phyloP scores from a whole-genome alignment of 2,329 filamentous ascomycete species.

The Leptosphaerulina australis region DNA sequence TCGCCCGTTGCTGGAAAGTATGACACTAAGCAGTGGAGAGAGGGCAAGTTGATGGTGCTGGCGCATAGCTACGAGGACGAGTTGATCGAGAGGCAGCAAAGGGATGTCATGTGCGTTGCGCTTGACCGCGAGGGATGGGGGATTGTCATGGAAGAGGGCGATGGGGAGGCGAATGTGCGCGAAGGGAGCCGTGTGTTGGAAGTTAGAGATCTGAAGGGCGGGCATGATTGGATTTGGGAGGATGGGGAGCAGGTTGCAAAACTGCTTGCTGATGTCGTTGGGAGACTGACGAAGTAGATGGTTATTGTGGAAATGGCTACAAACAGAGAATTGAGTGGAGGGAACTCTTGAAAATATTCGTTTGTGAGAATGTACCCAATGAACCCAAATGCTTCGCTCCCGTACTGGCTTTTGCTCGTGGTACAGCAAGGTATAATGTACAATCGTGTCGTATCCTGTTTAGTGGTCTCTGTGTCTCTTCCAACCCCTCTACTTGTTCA shows the following conservation, averaged over 20 bases:
- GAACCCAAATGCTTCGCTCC: conserved; percentile 29
- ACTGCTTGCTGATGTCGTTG: conserved; percentile 41
- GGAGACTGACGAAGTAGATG: conserved; percentile 16
- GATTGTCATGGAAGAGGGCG: conserved; percentile 35
- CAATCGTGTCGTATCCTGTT: conserved; percentile 24
- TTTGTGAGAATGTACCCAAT: conserved; percentile 28
- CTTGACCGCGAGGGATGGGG: conserved; percentile 54
- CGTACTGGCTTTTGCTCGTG: conserved; percentile 31
- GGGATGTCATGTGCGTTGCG: conserved; percentile 60
- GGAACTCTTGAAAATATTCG: conserved; percentile 2
- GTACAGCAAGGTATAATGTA: conserved; percentile 44
- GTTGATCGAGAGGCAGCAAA: conserved; percentile 62
- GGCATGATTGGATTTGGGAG: conserved; percentile 69
- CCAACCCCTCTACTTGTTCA: conserved; percentile 32
- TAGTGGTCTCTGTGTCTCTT: neutral
- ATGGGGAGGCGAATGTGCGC: conserved; percentile 35
- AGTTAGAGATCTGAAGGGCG: conserved; percentile 59
- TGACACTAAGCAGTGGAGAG: conserved; percentile 47
- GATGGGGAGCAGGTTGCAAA: conserved; percentile 63
- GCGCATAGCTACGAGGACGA: conserved; percentile 57
- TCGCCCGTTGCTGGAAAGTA: conserved; percentile 61
- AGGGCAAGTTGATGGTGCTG: conserved; percentile 50
- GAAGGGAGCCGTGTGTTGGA: conserved; percentile 41
- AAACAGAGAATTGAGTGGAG: conserved; percentile 1
- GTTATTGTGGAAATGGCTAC: neutral